Percentiles rank a stretch among this genome's conserved stretches.
phyloP scores from a whole-genome alignment of 2,329 filamentous ascomycete species.

The Penicillium hesseltinei region DNA sequence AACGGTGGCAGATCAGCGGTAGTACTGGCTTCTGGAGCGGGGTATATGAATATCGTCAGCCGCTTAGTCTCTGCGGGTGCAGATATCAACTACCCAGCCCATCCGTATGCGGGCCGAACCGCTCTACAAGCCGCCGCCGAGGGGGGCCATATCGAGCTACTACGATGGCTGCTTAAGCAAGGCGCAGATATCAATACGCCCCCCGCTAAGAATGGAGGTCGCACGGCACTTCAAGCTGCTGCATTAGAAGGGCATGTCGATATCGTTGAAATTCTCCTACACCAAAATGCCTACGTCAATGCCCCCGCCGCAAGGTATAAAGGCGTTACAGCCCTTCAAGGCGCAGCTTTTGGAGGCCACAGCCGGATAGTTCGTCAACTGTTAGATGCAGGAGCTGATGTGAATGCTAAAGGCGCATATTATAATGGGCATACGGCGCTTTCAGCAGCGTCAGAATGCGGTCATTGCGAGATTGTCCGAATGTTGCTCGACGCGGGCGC shows the following conservation, averaged over 20 bases:
- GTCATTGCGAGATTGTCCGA: not conserved
- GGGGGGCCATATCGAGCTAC: not conserved
- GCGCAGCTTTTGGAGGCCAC: not conserved
- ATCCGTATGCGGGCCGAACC: not conserved
- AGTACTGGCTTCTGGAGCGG: not conserved
- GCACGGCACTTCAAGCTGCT: not conserved
- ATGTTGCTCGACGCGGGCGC: not conserved
- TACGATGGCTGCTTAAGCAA: not conserved
- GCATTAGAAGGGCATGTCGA: not conserved
- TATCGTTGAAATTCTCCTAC: not conserved
- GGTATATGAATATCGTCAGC: not conserved
- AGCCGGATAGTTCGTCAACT: not conserved
- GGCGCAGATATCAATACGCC: not conserved
- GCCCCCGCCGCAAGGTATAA: not conserved
- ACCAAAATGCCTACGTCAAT: not conserved
- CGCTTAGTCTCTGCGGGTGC: not conserved
- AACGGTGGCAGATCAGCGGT: not conserved
- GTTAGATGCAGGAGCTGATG: not conserved
- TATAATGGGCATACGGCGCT: not conserved
- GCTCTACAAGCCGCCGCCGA: not conserved
- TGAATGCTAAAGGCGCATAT: not conserved
- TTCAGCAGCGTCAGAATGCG: not conserved
- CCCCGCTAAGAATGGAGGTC: not conserved
- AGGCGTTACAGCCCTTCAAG: not conserved
- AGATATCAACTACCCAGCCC: not conserved